Evolutionary conservation across 768 basidiomycete genomes (phyloP), one percentile per base, ranked within the genome.

Genomic region (Mycena alexandri): DNA sequence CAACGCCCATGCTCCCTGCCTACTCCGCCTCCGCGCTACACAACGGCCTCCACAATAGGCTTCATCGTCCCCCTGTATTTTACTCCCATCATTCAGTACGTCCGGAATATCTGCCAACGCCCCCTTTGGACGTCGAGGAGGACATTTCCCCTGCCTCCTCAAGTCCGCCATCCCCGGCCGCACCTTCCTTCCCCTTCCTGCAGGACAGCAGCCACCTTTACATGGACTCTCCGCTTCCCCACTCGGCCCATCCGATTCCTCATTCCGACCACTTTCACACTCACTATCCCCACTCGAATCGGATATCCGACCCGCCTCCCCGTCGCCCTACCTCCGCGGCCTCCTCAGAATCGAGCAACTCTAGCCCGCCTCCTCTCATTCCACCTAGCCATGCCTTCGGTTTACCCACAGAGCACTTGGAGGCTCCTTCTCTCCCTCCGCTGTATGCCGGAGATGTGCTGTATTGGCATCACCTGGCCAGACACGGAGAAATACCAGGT

Each of bases 381-480:
- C 74, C 70, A 50, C 61, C 76, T 24, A 66, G 68, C 46, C 58
- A 76, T 50, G 61, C 79, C 36, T 76, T 68, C 22, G 69, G 73
- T 50, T 56, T 75, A 50, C 73, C 78, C 70, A 69, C 77, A 62
- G 84, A 86, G 63, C 79, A 80, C 63, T 79, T 80, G 67, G 84
- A 86, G 60, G 73, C 75, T 9, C 79, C 82, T 43, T 65, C 57
- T 62, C 76, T 78, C 42, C 80, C 79, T 63, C 81, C 77, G 53
- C 84, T 90, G 36, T 82, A 79, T 72, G 80, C 83, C 12, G 92
- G 92, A 22, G 90, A 92, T 67, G 74, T 87, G 12, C 79, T 93
- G 19, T 92, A 85, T 73, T 94, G 92, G 92, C 91, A 93, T 75
- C 89, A 93, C 71, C 88, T 93, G 65, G 77, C 83, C 53, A 87